Evolutionary conservation across 2,329 filamentous ascomycete genomes (phyloP).

Genomic region (Aureobasidium sp.): DNA sequence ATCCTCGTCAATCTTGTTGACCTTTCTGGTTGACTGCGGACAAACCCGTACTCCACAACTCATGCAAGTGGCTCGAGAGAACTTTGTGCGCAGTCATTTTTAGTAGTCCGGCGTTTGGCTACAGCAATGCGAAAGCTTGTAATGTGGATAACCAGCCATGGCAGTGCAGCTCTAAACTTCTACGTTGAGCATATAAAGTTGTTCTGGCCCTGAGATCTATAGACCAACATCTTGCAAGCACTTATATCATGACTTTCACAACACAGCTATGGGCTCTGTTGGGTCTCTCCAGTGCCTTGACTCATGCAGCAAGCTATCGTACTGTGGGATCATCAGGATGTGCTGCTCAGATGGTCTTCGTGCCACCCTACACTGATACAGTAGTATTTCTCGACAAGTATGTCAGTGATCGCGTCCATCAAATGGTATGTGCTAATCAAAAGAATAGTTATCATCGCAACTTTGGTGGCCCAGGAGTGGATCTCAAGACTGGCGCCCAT

Average conservation of each 20-base stretch:
- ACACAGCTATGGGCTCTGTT: neutral
- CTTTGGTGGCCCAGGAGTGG: conserved; percentile 14
- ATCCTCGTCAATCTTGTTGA: neutral
- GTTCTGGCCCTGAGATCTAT: neutral
- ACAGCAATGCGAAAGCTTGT: neutral
- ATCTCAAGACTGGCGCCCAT: conserved; percentile 14
- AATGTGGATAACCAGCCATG: neutral
- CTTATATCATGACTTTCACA: neutral
- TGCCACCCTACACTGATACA: conserved; percentile 15
- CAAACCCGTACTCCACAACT: neutral
- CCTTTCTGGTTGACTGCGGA: neutral
- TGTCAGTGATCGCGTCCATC: neutral
- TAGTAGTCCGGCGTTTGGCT: neutral
- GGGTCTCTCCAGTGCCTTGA: neutral
- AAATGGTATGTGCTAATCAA: neutral
- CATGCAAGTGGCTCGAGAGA: neutral
- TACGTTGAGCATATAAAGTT: neutral
- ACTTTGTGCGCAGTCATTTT: neutral
- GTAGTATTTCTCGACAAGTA: conserved; percentile 17
- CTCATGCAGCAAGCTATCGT: conserved; percentile 12
- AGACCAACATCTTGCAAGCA: neutral
- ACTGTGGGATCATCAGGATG: conserved; percentile 16
- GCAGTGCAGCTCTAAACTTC: neutral
- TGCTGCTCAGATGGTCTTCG: conserved; percentile 15
- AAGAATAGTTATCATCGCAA: conserved; percentile 15